Evolutionary conservation across 2,329 filamentous ascomycete species (phyloP), one percentile per base, ranked within the genome.

Genomic region (Dothistroma septosporum): DNA sequence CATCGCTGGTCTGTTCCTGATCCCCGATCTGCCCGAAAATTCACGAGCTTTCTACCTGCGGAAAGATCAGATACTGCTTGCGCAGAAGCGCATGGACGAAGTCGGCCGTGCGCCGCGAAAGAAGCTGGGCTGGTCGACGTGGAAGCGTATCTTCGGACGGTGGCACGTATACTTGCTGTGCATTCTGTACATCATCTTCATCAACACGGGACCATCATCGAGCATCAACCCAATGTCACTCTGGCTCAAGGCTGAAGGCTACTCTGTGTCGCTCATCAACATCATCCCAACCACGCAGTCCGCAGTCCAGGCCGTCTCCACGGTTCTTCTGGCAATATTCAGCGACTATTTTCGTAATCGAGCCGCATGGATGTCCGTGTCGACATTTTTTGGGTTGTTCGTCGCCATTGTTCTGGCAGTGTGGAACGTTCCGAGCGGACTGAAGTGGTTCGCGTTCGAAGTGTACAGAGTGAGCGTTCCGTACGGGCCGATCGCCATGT

Each of bases 131-230:
- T 79, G 4, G 80, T 82, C 70, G 79, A 81, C 19, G 72, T 82
- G 11, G 71, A 77, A 61, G 70, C 62, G 64, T 33, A 87, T 88
- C 19, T 82, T 88, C 59, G 77, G 78, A 0, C 83, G 82, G 6
- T 89, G 87, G 86, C 86, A 86, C 63, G 83, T 89, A 1, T 89
- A 86, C 58, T 65, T 81, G 0, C 74, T 89, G 2, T 80, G 79
- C 0, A 58, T 83, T 0, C 72, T 87, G 1, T 89, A 88, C 69
- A 78, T 88, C 56, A 73, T 83, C 47, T 88, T 87, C 76, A 87
- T 86, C 72, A 88, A 89, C 70, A 70, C 78, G 59, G 63, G 66
- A 2, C 65, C 66, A 21, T 66, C 63, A 9, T 64, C 61, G 14
- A 64, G 61, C 54, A 59, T 68, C 59, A 67, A 67, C 19, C 66